Conservation (phyloP, 371 early-diverging fungal genomes). For the Apophysomyces elegans region DNA sequence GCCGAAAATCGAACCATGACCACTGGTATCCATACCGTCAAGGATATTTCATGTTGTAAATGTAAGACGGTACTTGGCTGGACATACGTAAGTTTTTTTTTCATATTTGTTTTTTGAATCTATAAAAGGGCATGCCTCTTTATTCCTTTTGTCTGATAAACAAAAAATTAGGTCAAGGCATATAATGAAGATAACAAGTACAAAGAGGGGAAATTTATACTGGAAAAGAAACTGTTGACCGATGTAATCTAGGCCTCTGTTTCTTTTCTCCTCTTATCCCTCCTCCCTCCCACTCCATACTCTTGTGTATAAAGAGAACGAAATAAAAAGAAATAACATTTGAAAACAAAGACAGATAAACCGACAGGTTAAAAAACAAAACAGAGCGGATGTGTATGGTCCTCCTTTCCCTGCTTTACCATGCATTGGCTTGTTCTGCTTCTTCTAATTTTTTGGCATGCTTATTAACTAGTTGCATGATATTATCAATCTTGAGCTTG, state of each 20-base stretch:
- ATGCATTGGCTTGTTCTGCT: constrained; percentile 59
- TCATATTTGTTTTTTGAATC: background rate
- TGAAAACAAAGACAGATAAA: no score
- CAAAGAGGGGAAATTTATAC: constrained; percentile 76
- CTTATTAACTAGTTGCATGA: constrained; percentile 58
- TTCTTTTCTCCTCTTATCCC: background rate
- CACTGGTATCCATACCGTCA: constrained; percentile 72
- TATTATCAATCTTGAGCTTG: constrained; percentile 56
- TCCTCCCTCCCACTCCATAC: background rate
- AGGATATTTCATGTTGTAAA: constrained; percentile 63
- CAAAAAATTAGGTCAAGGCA: constrained; percentile 53
- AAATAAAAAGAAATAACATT: background rate
- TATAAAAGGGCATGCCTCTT: background rate
- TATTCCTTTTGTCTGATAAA: constrained; percentile 4
- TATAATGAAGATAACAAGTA: constrained; percentile 65
- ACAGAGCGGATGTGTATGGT: background rate
- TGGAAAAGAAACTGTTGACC: constrained; percentile 48
- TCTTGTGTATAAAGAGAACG: constrained; percentile 5
- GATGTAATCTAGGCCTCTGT: constrained; percentile 7
- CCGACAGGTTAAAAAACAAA: background rate
- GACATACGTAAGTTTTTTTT: constrained; percentile 63
- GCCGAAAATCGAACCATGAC: constrained; percentile 66
- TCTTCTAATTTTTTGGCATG: constrained; percentile 66
- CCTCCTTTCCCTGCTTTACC: constrained; percentile 29
- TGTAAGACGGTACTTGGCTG: constrained; percentile 71